A percentile compares a stretch with the other conserved stretches of the same genome.
Evolutionary conservation across 1,139 yeast genomes (phyloP).

Genomic region (Geotrichum phurueaensis): DNA sequence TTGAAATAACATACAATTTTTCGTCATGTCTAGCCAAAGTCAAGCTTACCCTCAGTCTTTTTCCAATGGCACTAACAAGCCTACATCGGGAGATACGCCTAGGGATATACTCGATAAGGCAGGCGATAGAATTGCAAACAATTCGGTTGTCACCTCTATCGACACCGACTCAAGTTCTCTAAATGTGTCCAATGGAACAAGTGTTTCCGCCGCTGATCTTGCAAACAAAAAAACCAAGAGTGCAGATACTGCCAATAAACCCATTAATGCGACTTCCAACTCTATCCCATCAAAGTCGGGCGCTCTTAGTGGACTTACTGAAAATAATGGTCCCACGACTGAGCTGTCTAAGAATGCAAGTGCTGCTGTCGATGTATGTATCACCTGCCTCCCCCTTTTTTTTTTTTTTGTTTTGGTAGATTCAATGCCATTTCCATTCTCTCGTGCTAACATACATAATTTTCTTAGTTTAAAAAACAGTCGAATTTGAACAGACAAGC

Average conservation of each 20-base stretch:
- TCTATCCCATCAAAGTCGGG: no score
- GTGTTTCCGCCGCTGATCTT: constrained; percentile 26
- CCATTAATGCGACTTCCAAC: no score
- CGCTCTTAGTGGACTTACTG: no score
- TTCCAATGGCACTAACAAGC: background rate
- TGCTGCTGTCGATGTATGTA: no score
- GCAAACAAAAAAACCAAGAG: constrained; percentile 24
- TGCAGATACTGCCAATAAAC: constrained; percentile 20
- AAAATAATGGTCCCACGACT: no score
- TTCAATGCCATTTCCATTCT: background rate
- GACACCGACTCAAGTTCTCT: background rate
- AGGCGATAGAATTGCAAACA: background rate
- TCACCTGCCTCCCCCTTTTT: background rate
- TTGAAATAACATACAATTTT: background rate
- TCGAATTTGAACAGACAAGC: background rate
- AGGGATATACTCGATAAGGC: background rate
- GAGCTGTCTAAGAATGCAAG: no score
- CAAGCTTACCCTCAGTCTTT: background rate
- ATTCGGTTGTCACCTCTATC: constrained; percentile 1
- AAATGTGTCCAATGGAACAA: constrained; percentile 27
- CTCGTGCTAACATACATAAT: background rate
- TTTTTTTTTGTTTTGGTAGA: background rate
- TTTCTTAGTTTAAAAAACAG: background rate
- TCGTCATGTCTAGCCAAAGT: background rate
- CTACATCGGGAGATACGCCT: background rate